phyloP scores from a whole-genome alignment of 2,329 filamentous ascomycete genomes.

The Paecilomyces sp. region DNA sequence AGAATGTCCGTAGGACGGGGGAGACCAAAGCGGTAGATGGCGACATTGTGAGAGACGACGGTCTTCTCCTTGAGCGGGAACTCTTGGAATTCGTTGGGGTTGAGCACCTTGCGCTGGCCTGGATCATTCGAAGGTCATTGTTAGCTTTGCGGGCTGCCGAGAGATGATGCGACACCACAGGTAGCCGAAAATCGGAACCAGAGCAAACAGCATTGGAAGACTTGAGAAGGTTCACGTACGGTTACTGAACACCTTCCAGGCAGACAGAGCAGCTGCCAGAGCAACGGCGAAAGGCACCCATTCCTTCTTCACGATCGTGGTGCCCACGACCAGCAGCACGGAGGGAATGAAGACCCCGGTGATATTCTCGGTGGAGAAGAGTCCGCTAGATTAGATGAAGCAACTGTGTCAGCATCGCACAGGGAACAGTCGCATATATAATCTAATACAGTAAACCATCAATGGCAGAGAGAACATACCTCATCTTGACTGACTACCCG shows the following conservation, averaged over 20 bases:
- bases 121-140: conserved; percentile 5
- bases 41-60: conserved; percentile 93
- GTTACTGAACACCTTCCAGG: conserved; percentile 63
- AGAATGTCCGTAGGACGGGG: conserved; percentile 72
- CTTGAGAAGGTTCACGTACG: conserved; percentile 48
- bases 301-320: conserved; percentile 69
- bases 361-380: conserved; percentile 49
- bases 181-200: background rate
- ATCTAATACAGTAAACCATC: background rate
- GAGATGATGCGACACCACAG: background rate
- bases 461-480: conserved; percentile 2
- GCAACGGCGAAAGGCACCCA: conserved; percentile 65
- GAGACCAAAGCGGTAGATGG: conserved; percentile 93
- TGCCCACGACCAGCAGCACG: conserved; percentile 69
- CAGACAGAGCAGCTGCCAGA: conserved; percentile 59
- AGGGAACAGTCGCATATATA: background rate
- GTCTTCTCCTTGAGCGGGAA: conserved; percentile 94
- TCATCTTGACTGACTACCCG: conserved; percentile 8
- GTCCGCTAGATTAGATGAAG: conserved; percentile 3
- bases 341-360: conserved; percentile 79
- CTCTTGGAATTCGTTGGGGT: conserved; percentile 80
- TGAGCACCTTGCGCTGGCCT: conserved; percentile 77
- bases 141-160: background rate
- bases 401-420: background rate
- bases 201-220: background rate